phyloP scores from a whole-genome alignment of 2,329 filamentous ascomycete genomes.

The Epichloe aotearoae region DNA sequence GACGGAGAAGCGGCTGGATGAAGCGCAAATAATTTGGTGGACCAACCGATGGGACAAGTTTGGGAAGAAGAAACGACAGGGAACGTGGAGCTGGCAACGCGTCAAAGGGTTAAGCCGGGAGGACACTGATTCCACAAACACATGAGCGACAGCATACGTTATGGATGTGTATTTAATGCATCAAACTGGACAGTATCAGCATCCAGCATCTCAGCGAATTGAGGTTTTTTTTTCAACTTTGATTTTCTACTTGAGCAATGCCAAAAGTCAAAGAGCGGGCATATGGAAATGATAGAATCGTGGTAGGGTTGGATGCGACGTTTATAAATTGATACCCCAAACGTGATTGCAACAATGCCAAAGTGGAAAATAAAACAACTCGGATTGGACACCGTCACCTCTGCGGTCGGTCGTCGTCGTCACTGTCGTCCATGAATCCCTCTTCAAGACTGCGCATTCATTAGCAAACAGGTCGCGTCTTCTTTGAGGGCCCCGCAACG shows the following conservation, averaged over 20 bases:
- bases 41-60: constrained; percentile 3
- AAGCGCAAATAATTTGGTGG: constrained; percentile 4
- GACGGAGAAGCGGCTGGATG: constrained; percentile 1
- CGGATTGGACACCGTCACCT: neutral
- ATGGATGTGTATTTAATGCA: neutral
- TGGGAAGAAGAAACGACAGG: neutral
- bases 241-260: neutral
- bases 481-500: constrained; percentile 14
- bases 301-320: neutral
- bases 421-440: constrained; percentile 32
- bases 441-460: constrained; percentile 14
- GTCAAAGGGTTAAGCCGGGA: neutral
- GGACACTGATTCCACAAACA: neutral
- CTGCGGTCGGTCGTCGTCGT: constrained; percentile 25
- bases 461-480: constrained; percentile 7
- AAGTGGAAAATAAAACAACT: neutral
- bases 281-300: neutral
- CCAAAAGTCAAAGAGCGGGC: neutral
- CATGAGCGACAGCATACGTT: constrained; percentile 3
- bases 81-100: neutral
- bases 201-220: constrained; percentile 3
- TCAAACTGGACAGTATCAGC: neutral
- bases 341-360: neutral
- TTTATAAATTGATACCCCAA: neutral
- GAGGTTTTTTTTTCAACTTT: neutral